Base-by-base conservation (phyloP, 164 flowering plant genomes). In the Kalanchoe fedtschenkoi region DNA sequence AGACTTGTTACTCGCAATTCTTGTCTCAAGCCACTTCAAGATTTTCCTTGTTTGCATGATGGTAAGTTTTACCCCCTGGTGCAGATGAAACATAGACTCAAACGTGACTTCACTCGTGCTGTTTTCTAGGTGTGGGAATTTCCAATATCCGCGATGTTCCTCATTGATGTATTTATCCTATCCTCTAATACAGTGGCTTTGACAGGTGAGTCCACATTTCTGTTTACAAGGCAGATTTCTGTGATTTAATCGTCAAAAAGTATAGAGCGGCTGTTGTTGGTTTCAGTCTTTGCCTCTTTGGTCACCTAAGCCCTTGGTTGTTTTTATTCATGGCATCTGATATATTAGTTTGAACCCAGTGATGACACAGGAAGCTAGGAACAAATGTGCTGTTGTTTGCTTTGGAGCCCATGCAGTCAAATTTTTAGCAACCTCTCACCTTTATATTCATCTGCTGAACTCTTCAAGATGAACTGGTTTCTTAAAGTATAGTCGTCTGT, bases 11-110 rank as follows among this genome's bases (percentile, higher is more conserved):
- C 76, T 89, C 19, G 82, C 81, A 5, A 66, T 84, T 63, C 63
- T 89, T 57, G 69, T 86, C 44, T 92, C 96, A 22, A 87, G 98
- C 76, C 89, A 87, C 75, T 77, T 85, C 71, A 87, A 86, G 86
- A 68, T 81, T 61, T 82, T 82, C 67, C 81, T 91, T 26, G 17
- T 81, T 39, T 76, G 89, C 72, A 82, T 78, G 86, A 74, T 82
- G 92, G 96, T 89, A 79, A 44, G 65, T 0, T 62, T 68, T 33
- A 35, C 38, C 15, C 28, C 47, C 34, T 15, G 6, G 19, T n/a
- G 46, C 29, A 15, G 26, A 39, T 34, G 42, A 26, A 8, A 35
- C 16, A 59, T 41, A 9, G 43, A 33, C 37, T 1, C 22, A 6
- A 13, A n/a, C 41, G 51, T 57, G 16, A 69, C 22, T 26, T 61